phyloP scores from a whole-genome alignment of 805 yeast genomes.

The Spathaspora passalidarum region DNA sequence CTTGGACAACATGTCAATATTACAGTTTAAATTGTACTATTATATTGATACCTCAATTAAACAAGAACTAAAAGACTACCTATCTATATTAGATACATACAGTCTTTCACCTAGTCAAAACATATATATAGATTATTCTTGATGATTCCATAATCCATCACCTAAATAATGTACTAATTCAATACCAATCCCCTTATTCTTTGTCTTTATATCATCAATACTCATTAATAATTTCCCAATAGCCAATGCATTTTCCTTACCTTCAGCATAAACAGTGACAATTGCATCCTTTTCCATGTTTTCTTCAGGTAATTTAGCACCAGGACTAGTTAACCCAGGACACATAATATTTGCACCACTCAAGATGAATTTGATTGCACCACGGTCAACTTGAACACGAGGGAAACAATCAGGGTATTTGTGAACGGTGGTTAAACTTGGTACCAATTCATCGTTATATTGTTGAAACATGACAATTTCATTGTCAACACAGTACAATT shows the following conservation, averaged over 20 bases:
- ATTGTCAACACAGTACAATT: conserved; percentile 67
- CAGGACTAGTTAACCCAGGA: conserved; percentile 86
- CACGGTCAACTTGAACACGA: conserved; percentile 85
- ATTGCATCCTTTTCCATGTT: conserved; percentile 63
- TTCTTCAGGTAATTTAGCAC: conserved; percentile 78
- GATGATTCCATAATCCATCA: conserved; percentile 80
- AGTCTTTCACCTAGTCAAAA: conserved; percentile 18
- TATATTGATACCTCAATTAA: conserved; percentile 15
- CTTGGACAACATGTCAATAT: conserved; percentile 14
- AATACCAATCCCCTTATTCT: conserved; percentile 87
- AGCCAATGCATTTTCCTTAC: conserved; percentile 87
- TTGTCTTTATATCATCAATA: conserved; percentile 78
- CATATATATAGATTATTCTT: conserved; percentile 34
- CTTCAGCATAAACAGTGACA: conserved; percentile 86
- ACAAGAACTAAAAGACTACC: conserved; percentile 26
- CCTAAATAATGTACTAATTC: conserved; percentile 82
- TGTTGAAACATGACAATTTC: conserved; percentile 79
- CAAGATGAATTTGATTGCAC: conserved; percentile 93
- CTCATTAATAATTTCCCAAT: conserved; percentile 86
- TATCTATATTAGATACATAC: conserved; percentile 23
- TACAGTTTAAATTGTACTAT: conserved; percentile 24
- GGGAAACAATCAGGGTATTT: conserved; percentile 84
- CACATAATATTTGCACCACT: conserved; percentile 98
- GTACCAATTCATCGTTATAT: conserved; percentile 68
- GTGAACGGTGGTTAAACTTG: conserved; percentile 72